Percentiles rank a stretch among this genome's conserved stretches.
Conservation (phyloP, 1,139 yeast genomes). For the Yamadazyma epiphylla region DNA sequence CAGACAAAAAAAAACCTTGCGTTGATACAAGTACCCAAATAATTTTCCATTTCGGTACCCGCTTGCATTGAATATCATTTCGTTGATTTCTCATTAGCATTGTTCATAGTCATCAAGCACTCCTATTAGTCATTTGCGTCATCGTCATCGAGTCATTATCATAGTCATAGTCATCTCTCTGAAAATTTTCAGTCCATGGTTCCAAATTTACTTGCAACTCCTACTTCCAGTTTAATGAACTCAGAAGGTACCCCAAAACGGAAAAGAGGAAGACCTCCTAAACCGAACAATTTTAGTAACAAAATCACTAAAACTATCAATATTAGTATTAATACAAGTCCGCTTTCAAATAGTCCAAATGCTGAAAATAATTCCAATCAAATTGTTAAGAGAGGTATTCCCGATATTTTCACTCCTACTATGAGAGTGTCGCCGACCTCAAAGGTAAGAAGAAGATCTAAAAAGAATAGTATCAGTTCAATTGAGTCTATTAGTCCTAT, state of each 20-base stretch:
- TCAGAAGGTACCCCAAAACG: slow-evolving; percentile 22
- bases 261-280: slow-evolving; percentile 49
- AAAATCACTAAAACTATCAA: slow-evolving; percentile 42
- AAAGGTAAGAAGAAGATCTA: slow-evolving; percentile 13
- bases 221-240: too few species aligned
- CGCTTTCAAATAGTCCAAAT: slow-evolving; percentile 24
- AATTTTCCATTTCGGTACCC: too few species aligned
- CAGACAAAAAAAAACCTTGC: too few species aligned
- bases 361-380: slow-evolving; percentile 38
- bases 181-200: too few species aligned
- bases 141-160: too few species aligned
- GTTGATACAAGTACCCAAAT: too few species aligned
- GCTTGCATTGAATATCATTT: too few species aligned
- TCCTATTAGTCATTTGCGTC: too few species aligned
- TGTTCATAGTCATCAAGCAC: too few species aligned
- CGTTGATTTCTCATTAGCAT: too few species aligned
- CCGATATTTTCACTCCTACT: slow-evolving; percentile 44
- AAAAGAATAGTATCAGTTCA: slow-evolving; percentile 9
- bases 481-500: slow-evolving; percentile 8
- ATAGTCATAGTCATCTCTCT: too few species aligned
- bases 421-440: slow-evolving; percentile 42
- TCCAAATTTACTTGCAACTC: too few species aligned
- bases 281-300: slow-evolving; percentile 36
- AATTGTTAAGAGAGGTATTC: slow-evolving; percentile 41
- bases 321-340: slow-evolving; percentile 39